A percentile compares a stretch with the other conserved stretches of the same genome.
phyloP scores from a whole-genome alignment of 2,329 filamentous ascomycete genomes.

The Colletotrichum salicis region DNA sequence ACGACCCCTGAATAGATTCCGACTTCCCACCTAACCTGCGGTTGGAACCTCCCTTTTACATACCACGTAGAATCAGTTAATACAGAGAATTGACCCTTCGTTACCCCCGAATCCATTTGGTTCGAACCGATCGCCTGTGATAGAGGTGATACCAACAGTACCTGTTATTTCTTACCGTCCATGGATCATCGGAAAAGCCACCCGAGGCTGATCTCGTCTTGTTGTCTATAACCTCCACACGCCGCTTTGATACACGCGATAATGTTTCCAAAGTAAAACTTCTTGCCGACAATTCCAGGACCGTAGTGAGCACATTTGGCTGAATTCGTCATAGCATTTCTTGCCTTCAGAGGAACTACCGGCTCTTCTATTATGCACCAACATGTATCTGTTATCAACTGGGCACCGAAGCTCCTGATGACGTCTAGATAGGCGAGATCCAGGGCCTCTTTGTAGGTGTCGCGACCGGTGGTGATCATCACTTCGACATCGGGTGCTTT shows the following conservation, averaged over 20 bases:
- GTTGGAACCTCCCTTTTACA: too few relatives aligned
- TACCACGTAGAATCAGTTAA: too few relatives aligned
- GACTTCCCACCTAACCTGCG: too few relatives aligned
- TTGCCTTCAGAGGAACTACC: slow-evolving; percentile 42
- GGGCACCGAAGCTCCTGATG: slow-evolving; percentile 50
- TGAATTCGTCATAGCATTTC: slow-evolving; percentile 56
- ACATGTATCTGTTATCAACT: slow-evolving; percentile 56
- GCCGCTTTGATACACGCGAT: not conserved
- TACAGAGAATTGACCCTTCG: too few relatives aligned
- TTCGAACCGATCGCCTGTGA: too few relatives aligned
- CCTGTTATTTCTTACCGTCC: too few relatives aligned
- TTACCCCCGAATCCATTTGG: too few relatives aligned
- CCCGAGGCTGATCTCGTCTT: not conserved
- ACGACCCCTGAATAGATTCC: too few relatives aligned
- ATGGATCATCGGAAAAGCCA: not conserved
- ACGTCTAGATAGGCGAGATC: slow-evolving; percentile 43
- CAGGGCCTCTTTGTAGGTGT: slow-evolving; percentile 12
- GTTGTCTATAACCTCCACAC: not conserved
- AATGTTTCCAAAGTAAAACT: not conserved
- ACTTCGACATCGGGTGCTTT: slow-evolving; percentile 38
- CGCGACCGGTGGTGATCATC: slow-evolving; percentile 33
- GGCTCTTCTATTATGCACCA: slow-evolving; percentile 59
- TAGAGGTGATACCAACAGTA: too few relatives aligned
- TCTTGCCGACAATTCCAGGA: slow-evolving; percentile 38
- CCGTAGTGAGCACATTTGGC: slow-evolving; percentile 59